Conservation (phyloP, 2,329 filamentous ascomycete species). For the Acarospora socialis region DNA sequence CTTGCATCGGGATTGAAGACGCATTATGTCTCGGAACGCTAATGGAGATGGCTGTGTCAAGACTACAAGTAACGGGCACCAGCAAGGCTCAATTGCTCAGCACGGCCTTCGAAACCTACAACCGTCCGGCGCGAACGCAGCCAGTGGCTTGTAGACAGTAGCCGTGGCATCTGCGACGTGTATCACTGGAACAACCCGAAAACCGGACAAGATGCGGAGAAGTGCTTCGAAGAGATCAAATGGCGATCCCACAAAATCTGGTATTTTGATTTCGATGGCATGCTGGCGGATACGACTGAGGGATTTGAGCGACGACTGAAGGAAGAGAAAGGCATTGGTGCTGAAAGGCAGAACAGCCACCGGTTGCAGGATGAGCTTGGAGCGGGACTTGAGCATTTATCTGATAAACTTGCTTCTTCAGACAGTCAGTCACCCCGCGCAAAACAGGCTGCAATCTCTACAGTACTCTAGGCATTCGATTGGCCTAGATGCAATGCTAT, state of each 20-base stretch:
- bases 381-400: no score
- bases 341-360: no score
- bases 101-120: constrained; percentile 27
- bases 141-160: constrained; percentile 31
- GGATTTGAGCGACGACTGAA: no score
- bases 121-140: constrained; percentile 27
- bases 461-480: no score
- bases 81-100: constrained; percentile 5
- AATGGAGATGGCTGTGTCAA: neutral
- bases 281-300: constrained; percentile 18
- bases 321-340: no score
- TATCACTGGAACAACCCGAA: constrained; percentile 25
- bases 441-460: no score
- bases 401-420: no score
- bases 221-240: constrained; percentile 27
- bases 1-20: constrained; percentile 18
- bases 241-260: constrained; percentile 24
- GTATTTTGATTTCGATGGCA: constrained; percentile 24
- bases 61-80: neutral
- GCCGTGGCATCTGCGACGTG: constrained; percentile 25
- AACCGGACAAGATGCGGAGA: constrained; percentile 22
- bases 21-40: constrained; percentile 12
- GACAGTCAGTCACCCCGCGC: no score
- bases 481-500: no score
- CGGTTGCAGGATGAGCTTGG: no score